phyloP scores from a whole-genome alignment of 106 monocot genomes.

The Cymbidium sinense region DNA sequence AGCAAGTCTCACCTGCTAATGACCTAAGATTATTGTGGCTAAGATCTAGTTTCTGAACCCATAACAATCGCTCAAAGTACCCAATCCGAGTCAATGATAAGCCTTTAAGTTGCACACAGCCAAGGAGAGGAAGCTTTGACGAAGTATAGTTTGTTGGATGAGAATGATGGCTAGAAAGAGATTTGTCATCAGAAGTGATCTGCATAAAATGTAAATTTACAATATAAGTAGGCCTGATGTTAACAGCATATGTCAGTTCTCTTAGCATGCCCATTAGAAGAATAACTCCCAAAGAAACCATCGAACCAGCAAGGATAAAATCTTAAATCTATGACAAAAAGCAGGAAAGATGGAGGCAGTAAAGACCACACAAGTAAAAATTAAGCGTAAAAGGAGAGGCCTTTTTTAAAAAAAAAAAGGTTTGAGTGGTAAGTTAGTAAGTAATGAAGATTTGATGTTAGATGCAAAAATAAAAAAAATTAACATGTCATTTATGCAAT shows the following conservation, averaged over 20 bases:
- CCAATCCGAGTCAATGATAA: conserved; percentile 74
- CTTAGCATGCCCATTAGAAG: too few relatives aligned
- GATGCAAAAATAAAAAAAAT: too few relatives aligned
- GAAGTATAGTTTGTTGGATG: conserved; percentile 12
- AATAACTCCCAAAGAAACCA: too few relatives aligned
- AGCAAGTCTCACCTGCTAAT: conserved; percentile 45
- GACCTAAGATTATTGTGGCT: conserved; percentile 80
- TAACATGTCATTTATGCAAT: too few relatives aligned
- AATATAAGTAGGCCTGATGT: not conserved
- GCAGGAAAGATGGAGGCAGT: too few relatives aligned
- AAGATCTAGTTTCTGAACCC: conserved; percentile 89
- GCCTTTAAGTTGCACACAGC: conserved; percentile 29
- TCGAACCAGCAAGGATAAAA: too few relatives aligned
- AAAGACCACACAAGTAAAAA: too few relatives aligned
- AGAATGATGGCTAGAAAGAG: conserved; percentile 30
- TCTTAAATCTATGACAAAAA: too few relatives aligned
- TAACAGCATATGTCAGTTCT: not conserved
- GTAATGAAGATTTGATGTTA: too few relatives aligned
- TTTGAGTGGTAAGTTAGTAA: too few relatives aligned
- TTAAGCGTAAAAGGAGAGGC: too few relatives aligned
- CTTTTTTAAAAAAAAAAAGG: too few relatives aligned
- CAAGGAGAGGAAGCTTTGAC: conserved; percentile 7
- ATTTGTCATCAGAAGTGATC: conserved; percentile 49
- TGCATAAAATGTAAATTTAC: conserved; percentile 23
- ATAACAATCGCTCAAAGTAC: conserved; percentile 59